Evolutionary conservation across 202 grass and related monocot genomes (phyloP).

Genomic region (Cymbopogon flexuosus): DNA sequence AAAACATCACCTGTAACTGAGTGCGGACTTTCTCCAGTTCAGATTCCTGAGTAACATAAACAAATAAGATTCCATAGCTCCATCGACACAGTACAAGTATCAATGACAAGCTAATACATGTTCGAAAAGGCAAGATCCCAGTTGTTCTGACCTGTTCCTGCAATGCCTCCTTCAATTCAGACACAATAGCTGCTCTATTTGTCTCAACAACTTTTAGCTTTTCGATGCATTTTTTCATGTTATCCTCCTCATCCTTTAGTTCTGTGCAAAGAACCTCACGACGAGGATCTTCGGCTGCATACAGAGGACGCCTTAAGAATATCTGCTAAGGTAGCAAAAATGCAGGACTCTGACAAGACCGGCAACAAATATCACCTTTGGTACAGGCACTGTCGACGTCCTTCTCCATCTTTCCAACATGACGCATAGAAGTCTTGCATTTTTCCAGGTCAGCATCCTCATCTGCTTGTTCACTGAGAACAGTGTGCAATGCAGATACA

Average conservation of each 20-base stretch:
- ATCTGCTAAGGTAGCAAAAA: background rate
- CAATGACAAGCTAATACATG: slow-evolving; percentile 19
- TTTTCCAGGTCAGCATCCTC: slow-evolving; percentile 69
- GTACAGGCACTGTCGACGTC: slow-evolving; percentile 63
- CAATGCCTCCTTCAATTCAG: slow-evolving; percentile 71
- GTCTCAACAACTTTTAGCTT: slow-evolving; percentile 66
- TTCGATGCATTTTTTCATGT: slow-evolving; percentile 71
- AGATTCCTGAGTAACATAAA: slow-evolving; percentile 66
- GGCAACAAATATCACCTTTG: slow-evolving; percentile 50
- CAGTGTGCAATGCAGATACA: slow-evolving; percentile 72
- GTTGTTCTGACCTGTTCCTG: slow-evolving; percentile 76
- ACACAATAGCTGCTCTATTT: slow-evolving; percentile 62
- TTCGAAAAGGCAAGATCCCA: background rate
- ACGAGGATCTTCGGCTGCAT: slow-evolving; percentile 61
- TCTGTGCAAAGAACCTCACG: slow-evolving; percentile 58
- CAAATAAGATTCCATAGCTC: slow-evolving; percentile 25
- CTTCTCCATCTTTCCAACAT: slow-evolving; percentile 75
- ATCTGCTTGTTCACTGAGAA: slow-evolving; percentile 53
- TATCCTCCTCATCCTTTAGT: slow-evolving; percentile 64
- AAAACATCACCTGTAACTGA: slow-evolving; percentile 59
- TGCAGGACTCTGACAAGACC: background rate
- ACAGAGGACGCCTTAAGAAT: slow-evolving; percentile 40
- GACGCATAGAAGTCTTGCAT: slow-evolving; percentile 59
- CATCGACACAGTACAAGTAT: slow-evolving; percentile 1
- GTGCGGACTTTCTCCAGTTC: slow-evolving; percentile 79